Conservation (phyloP, 2,329 filamentous ascomycete genomes). For the Coleophoma eucalyptorum region DNA sequence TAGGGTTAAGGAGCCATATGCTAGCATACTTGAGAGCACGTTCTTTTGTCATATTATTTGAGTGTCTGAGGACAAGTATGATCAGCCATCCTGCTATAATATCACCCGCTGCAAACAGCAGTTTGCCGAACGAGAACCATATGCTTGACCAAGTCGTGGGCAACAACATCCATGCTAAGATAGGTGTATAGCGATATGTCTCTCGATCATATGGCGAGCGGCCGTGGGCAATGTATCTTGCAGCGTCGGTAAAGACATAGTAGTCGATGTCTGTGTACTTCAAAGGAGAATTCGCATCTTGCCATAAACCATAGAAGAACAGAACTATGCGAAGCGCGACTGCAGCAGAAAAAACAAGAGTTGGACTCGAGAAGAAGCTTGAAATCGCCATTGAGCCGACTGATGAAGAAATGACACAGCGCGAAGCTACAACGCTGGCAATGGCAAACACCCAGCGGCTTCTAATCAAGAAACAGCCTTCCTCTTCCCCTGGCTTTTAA, state of each 20-base stretch:
- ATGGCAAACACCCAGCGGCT: background rate
- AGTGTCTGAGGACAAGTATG: conserved; percentile 44
- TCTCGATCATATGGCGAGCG: conserved; percentile 81
- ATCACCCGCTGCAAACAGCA: conserved; percentile 80
- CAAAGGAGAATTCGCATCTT: conserved; percentile 85
- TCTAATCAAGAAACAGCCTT: too few species aligned
- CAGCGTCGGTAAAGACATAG: conserved; percentile 93
- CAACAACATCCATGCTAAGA: conserved; percentile 86
- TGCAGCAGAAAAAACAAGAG: conserved; percentile 51
- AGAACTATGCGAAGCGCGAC: conserved; percentile 67
- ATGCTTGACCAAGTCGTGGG: conserved; percentile 62
- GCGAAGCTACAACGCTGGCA: too few species aligned
- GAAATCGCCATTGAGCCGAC: conserved; percentile 7
- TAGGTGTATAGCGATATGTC: conserved; percentile 94
- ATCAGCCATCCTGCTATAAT: conserved; percentile 81
- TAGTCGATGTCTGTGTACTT: conserved; percentile 99
- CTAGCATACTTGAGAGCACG: conserved; percentile 72
- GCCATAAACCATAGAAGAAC: conserved; percentile 84
- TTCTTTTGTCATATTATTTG: conserved; percentile 29
- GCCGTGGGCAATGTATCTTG: conserved; percentile 66
- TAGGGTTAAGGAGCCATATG: conserved; percentile 94
- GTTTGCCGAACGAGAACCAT: conserved; percentile 79
- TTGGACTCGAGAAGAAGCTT: conserved; percentile 25
- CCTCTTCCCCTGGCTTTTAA: too few species aligned
- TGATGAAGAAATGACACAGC: background rate